These are phyloP conservation scores for Aspergillus sp. DNA, from an alignment of 2,329 filamentous ascomycete species.

Conservation along the genomic window DNA sequence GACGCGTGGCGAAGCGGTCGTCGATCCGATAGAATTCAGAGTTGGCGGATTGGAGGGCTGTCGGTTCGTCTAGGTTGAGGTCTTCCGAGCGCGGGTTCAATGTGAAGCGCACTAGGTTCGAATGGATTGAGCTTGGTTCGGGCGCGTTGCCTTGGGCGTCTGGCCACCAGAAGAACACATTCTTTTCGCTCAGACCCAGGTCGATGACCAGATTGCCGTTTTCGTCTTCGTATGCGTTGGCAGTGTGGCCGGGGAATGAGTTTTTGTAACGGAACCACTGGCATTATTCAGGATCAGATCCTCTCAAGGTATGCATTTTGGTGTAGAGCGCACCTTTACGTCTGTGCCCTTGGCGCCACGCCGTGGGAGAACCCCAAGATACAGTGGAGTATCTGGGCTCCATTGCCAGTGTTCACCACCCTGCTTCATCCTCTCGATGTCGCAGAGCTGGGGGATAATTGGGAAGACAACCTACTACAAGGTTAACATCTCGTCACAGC, in stretches of 20 bases:
- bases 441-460: conserved; percentile 40
- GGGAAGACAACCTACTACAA: conserved; percentile 40
- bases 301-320: too few relatives aligned
- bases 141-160: conserved; percentile 42
- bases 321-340: conserved; percentile 30
- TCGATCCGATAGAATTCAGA: conserved; percentile 58
- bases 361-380: conserved; percentile 34
- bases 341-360: conserved; percentile 34
- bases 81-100: conserved; percentile 29
- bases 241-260: conserved; percentile 43
- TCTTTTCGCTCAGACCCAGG: conserved; percentile 42
- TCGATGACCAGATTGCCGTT: conserved; percentile 39
- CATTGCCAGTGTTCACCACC: conserved; percentile 50
- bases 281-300: background rate
- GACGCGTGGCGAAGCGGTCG: conserved; percentile 48
- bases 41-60: conserved; percentile 37
- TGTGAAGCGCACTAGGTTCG: conserved; percentile 31
- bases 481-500: background rate
- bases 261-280: conserved; percentile 45
- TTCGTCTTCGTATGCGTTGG: conserved; percentile 44
- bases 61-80: conserved; percentile 28
- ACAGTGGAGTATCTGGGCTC: conserved; percentile 37
- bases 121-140: conserved; percentile 31
- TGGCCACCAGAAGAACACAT: conserved; percentile 52
- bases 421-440: conserved; percentile 43